Evolutionary conservation across 2,329 filamentous ascomycete genomes (phyloP), one percentile per base, ranked within the genome.

Genomic region (Pseudohalonectria lignicola): DNA sequence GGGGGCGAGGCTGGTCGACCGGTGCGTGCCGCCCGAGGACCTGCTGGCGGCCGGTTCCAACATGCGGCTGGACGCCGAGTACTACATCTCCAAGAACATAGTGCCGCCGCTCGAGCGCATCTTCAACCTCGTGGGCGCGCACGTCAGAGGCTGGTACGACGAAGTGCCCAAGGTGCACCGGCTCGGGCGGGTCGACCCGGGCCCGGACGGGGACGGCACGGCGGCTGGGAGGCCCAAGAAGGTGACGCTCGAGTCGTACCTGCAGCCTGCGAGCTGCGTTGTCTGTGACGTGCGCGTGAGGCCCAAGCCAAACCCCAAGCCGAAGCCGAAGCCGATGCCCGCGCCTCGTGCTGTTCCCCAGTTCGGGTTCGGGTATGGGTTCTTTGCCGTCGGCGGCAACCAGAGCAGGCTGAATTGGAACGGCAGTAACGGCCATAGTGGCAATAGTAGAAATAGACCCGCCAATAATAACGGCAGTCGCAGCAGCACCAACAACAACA

Each of bases 21-120:
- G 92, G 11, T 94, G 87, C 53, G 84, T 98, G 1, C 76, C 86
- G 23, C 92, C 92, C 0, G 87, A 95, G 49, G 79, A 80, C 9
- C 69, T 96, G 2, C 66, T 12, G 23, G 34, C 35, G 20, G 38
- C 75, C 38, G 85, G 85, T 46, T 76, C 84, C 17, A 76, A 90
- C 49, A 74, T 82, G 36, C 79, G 86, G 49, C 72, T 98, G 15
- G 92, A 98, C 52, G 81, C 88, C 0, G 87, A 95, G 49, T 98
- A 98, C 60, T 98, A 98, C 63, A 96, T 98, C 51, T 77, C 74
- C 15, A 96, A 95, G 64, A 96, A 95, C 54, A 55, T 98, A 8
- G 93, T 98, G 36, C 92, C 92, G 5, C 92, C 92, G 1, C 71
- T 98, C 1, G 90, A 96, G 58, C 80, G 92, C 20, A 95, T 98